These are phyloP conservation scores for Amanita pallidorosea DNA, from an alignment of 768 basidiomycete genomes.

Conservation along the genomic window DNA sequence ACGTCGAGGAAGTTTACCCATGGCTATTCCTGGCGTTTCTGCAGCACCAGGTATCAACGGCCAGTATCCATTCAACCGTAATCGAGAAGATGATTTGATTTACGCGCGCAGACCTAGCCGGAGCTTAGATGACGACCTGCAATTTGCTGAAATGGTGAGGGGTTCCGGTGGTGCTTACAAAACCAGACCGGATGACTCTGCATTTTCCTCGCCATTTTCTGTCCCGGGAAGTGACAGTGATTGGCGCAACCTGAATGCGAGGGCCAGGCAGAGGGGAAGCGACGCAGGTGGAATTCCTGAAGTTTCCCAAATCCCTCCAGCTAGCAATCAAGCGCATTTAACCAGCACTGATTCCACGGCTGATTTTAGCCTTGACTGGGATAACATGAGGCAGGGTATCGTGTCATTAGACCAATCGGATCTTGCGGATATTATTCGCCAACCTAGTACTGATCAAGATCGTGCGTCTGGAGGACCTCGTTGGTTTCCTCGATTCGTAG, in stretches of 20 bases:
- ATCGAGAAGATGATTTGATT: slow-evolving; percentile 46
- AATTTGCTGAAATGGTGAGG: slow-evolving; percentile 10
- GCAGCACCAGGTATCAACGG: slow-evolving; percentile 9
- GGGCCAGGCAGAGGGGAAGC: slow-evolving; percentile 20
- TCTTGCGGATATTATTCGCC: slow-evolving; percentile 13
- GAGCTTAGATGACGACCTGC: slow-evolving; percentile 41
- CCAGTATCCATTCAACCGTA: slow-evolving; percentile 20
- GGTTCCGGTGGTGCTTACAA: slow-evolving; percentile 7
- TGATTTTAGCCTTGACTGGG: slow-evolving; percentile 6
- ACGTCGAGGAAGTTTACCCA: slow-evolving; percentile 50
- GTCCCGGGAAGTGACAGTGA: slow-evolving; percentile 47
- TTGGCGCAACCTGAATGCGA: slow-evolving; percentile 42
- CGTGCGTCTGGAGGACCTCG: slow-evolving; percentile 10
- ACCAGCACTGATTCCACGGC: not conserved
- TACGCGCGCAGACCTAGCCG: slow-evolving; percentile 53
- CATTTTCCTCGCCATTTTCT: slow-evolving; percentile 19
- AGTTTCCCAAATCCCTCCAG: not conserved
- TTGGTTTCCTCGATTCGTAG: slow-evolving; percentile 13
- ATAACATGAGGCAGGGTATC: slow-evolving; percentile 1
- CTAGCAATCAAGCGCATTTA: not conserved
- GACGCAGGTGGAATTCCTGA: slow-evolving; percentile 3
- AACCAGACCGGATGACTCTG: slow-evolving; percentile 5
- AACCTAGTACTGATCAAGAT: slow-evolving; percentile 9
- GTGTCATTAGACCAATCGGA: slow-evolving; percentile 1
- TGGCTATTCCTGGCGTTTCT: slow-evolving; percentile 39